Evolutionary conservation across 2,329 filamentous ascomycete genomes (phyloP), one percentile per base, ranked within the genome.

Genomic region (Fonsecaea monophora): DNA sequence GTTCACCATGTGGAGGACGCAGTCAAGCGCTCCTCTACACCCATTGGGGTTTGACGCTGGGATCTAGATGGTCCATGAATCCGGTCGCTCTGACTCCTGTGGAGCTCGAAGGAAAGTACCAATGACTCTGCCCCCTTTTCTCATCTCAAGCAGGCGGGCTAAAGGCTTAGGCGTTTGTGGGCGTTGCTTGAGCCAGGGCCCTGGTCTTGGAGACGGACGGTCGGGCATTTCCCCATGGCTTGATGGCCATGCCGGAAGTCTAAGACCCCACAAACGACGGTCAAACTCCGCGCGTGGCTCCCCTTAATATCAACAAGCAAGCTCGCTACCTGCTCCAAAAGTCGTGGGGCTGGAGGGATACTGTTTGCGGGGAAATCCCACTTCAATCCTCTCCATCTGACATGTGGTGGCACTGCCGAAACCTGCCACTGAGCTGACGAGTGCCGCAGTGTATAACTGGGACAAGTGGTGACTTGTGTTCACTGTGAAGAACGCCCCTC

Each of bases 191-290:
- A 48, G 5, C n/a, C 34, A 18, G 34, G 5, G 25, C 57, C 40
- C 35, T 30, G 18, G 8, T 34, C 18, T 45, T 21, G 57, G 57
- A n/a, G 57, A 15, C n/a, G 25, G 45, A 25, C 45, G 21, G 6
- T 18, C 42, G 12, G 15, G 45, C 18, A 1, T 12, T 50, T 50
- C 45, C 40, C 45, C 45, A 50, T 50, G 18, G 45, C 13, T 50
- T 25, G 7, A 4, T 35, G 18, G 10, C 30, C 53, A 34, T 55
- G 53, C 45, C 42, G 48, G 59, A 50, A 61, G 59, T 61, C 45
- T 61, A 61, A 61, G 59, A 61, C 59, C 59, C 59, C 59, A 61
- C 59, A 61, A 61, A 53, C 42, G 25, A 48, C 59, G 59, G 59
- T 61, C 45, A 61, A 38, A 53, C 59, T 53, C 59, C 59, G 59